These are phyloP conservation scores for Gnaphalium uliginosum DNA, from an alignment of 129 eudicot genomes.

Conservation along the genomic window DNA sequence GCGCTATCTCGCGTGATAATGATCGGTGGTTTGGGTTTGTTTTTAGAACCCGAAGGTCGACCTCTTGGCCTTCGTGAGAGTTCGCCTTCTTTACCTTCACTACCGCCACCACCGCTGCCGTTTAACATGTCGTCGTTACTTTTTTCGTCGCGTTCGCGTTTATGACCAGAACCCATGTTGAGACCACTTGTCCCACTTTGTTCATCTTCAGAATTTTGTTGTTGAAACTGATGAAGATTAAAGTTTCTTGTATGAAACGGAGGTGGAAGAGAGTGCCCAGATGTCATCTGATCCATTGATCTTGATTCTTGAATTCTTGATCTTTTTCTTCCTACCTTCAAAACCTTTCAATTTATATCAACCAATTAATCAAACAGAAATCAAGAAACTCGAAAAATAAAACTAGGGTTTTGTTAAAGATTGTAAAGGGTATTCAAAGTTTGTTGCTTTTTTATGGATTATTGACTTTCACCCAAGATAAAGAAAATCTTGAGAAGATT, in stretches of 20 bases:
- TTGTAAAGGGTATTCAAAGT: neutral
- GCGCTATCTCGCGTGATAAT: constrained; percentile 70
- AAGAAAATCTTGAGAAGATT: constrained; percentile 6
- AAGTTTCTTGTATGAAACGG: constrained; percentile 73
- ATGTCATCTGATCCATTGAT: constrained; percentile 57
- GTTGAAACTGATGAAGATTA: constrained; percentile 63
- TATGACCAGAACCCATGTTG: constrained; percentile 47
- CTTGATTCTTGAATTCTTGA: constrained; percentile 9
- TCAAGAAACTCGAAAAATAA: neutral
- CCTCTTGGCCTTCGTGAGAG: constrained; percentile 64
- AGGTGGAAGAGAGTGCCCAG: constrained; percentile 69
- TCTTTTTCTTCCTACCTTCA: constrained; percentile 12
- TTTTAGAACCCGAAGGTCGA: constrained; percentile 72
- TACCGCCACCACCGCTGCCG: constrained; percentile 35
- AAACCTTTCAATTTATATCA: neutral
- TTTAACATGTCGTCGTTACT: constrained; percentile 35
- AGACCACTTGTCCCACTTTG: constrained; percentile 60
- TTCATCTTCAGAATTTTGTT: constrained; percentile 68
- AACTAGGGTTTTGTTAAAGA: constrained; percentile 28
- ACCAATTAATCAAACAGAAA: neutral
- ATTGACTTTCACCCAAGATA: neutral
- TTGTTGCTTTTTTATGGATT: neutral
- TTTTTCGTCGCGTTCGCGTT: constrained; percentile 53
- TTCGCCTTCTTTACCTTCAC: constrained; percentile 45
- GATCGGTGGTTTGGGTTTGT: constrained; percentile 73